A percentile compares a stretch with the other conserved stretches of the same genome.
Conservation (phyloP, 2,329 filamentous ascomycete species). For the Penicillium sp. region DNA sequence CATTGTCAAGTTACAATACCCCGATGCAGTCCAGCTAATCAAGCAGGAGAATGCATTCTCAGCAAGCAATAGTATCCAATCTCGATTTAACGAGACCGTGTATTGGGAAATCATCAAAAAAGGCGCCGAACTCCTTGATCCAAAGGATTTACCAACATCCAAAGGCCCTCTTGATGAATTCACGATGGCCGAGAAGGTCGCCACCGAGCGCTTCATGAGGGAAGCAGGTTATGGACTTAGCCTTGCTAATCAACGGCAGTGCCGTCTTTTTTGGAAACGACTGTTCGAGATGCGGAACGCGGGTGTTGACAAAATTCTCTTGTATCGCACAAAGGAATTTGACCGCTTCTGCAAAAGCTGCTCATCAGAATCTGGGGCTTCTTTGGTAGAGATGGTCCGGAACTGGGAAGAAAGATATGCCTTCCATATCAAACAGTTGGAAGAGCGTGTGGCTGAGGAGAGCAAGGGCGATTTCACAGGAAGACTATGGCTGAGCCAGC, state of each 20-base stretch:
- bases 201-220: conserved; percentile 17
- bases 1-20: conserved; percentile 8
- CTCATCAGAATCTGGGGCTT: neutral
- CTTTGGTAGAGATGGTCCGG: conserved; percentile 12
- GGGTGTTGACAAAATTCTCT: conserved; percentile 17
- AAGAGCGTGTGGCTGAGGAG: conserved; percentile 7
- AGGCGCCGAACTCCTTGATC: conserved; percentile 15
- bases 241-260: conserved; percentile 15
- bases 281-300: conserved; percentile 18
- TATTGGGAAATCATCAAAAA: conserved; percentile 19
- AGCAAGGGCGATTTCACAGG: conserved; percentile 12
- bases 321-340: conserved; percentile 20
- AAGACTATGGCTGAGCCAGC: conserved; percentile 6
- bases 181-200: conserved; percentile 19
- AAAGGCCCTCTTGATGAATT: conserved; percentile 19
- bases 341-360: conserved; percentile 17
- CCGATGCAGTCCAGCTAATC: conserved; percentile 7
- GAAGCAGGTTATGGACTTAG: conserved; percentile 16
- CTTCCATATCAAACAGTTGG: conserved; percentile 12
- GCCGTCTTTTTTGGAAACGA: conserved; percentile 17
- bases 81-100: conserved; percentile 15
- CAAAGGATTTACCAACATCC: conserved; percentile 10
- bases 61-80: conserved; percentile 9
- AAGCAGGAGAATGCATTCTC: conserved; percentile 12
- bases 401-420: conserved; percentile 12